Conservation (phyloP, 441 rosid genomes). For the Breynia disticha region DNA sequence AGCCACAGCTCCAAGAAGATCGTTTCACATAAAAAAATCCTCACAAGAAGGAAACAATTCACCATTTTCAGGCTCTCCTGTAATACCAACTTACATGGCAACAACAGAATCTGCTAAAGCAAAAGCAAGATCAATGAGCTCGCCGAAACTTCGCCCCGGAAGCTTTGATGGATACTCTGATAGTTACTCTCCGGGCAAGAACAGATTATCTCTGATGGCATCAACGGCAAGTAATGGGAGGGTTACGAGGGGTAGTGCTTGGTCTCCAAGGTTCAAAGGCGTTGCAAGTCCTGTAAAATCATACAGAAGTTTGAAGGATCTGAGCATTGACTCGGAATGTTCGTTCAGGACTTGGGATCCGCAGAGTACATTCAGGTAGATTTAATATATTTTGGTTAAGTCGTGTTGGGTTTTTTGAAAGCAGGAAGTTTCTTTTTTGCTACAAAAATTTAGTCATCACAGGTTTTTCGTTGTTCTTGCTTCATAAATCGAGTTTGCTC, state of each 20-base stretch:
- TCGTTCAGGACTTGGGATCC: constrained; percentile 42
- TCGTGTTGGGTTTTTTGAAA: no score
- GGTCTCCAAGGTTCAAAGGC: constrained; percentile 73
- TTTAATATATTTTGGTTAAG: no score
- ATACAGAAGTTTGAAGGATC: constrained; percentile 33
- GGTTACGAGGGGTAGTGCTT: constrained; percentile 29
- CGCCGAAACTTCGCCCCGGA: constrained; percentile 65
- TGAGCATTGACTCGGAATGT: constrained; percentile 44
- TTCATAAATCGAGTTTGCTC: no score
- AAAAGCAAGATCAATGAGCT: constrained; percentile 63
- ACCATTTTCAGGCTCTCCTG: constrained; percentile 26
- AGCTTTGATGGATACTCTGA: constrained; percentile 61
- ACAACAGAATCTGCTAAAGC: constrained; percentile 84
- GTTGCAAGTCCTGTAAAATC: constrained; percentile 44
- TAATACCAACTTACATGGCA: constrained; percentile 76
- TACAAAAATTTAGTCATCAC: no score
- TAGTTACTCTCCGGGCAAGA: constrained; percentile 69
- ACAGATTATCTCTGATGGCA: constrained; percentile 35
- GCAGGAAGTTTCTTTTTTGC: no score
- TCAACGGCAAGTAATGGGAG: constrained; percentile 27
- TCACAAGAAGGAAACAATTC: constrained; percentile 52
- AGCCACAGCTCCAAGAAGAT: constrained; percentile 28
- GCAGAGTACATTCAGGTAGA: constrained; percentile 10
- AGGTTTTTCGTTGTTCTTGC: no score
- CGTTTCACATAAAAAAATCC: constrained; percentile 40